Evolutionary conservation across 371 early-diverging fungal genomes (phyloP).

Genomic region (Mortierella sp.): DNA sequence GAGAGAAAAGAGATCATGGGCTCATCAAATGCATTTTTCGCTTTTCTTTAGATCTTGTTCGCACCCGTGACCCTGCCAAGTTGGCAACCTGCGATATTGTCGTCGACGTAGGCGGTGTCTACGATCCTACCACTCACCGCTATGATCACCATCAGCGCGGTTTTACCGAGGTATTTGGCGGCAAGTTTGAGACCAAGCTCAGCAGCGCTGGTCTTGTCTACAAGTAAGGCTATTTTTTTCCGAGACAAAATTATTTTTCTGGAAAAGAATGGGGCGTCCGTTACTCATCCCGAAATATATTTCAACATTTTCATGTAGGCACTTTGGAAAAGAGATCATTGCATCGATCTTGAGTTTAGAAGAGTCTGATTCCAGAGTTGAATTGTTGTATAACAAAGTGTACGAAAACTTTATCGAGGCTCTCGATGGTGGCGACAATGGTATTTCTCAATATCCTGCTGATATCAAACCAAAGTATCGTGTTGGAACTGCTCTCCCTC

Average conservation of each 20-base stretch:
- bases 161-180: slow-evolving; percentile 91
- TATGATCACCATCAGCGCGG: slow-evolving; percentile 99
- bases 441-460: slow-evolving; percentile 86
- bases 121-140: slow-evolving; percentile 81
- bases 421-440: slow-evolving; percentile 91
- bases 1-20: neutral
- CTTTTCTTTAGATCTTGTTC: slow-evolving; percentile 66
- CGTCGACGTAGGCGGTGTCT: slow-evolving; percentile 98
- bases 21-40: neutral
- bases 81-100: slow-evolving; percentile 90
- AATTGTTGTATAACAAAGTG: slow-evolving; percentile 80
- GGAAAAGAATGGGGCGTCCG: too few species aligned
- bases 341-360: slow-evolving; percentile 67
- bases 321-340: slow-evolving; percentile 90
- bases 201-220: slow-evolving; percentile 94
- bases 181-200: slow-evolving; percentile 84
- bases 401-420: slow-evolving; percentile 89
- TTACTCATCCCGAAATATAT: neutral
- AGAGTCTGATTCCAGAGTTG: slow-evolving; percentile 67
- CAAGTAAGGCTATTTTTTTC: slow-evolving; percentile 65
- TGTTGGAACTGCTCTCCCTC: slow-evolving; percentile 84
- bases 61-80: slow-evolving; percentile 89
- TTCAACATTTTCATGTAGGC: slow-evolving; percentile 56
- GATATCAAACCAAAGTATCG: slow-evolving; percentile 84
- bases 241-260: neutral